A percentile compares a stretch with the other conserved stretches of the same genome.
These are phyloP conservation scores for Gentiana straminea DNA, from an alignment of 257 asterid genomes.

Conservation along the genomic window DNA sequence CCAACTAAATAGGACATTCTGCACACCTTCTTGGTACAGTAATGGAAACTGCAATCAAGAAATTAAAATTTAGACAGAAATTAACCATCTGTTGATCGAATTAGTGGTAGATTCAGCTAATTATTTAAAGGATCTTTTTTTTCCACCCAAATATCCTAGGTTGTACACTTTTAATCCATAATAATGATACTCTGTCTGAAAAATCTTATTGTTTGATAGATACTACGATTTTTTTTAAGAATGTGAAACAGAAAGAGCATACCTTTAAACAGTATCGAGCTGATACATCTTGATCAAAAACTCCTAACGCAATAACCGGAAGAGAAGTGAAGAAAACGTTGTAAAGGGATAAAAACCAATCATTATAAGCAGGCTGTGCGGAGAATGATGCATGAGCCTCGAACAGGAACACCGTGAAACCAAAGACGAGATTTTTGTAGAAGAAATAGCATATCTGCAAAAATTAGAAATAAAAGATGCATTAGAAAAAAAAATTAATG, in stretches of 20 bases:
- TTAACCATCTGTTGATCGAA: too few relatives aligned
- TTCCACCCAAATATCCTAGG: too few relatives aligned
- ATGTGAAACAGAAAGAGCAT: conserved; percentile 6
- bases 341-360: conserved; percentile 82
- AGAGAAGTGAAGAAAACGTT: conserved; percentile 89
- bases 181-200: too few relatives aligned
- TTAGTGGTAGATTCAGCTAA: too few relatives aligned
- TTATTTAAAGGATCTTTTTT: too few relatives aligned
- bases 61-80: too few relatives aligned
- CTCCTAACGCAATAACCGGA: conserved; percentile 86
- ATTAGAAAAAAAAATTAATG: not conserved
- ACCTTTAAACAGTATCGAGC: conserved; percentile 80
- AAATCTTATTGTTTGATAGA: too few relatives aligned
- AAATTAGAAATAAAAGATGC: conserved; percentile 1
- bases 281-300: conserved; percentile 90
- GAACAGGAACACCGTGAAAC: conserved; percentile 53
- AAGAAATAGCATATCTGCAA: conserved; percentile 81
- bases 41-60: conserved; percentile 59
- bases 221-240: too few relatives aligned
- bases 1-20: conserved; percentile 91
- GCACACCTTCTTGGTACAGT: conserved; percentile 93
- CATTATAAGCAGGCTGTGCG: conserved; percentile 70
- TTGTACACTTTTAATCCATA: not conserved
- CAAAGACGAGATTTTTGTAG: conserved; percentile 65
- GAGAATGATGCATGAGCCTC: conserved; percentile 64